Evolutionary conservation across 1,284 basidiomycete species (phyloP).

Genomic region (Sphaerobolus stellatus): DNA sequence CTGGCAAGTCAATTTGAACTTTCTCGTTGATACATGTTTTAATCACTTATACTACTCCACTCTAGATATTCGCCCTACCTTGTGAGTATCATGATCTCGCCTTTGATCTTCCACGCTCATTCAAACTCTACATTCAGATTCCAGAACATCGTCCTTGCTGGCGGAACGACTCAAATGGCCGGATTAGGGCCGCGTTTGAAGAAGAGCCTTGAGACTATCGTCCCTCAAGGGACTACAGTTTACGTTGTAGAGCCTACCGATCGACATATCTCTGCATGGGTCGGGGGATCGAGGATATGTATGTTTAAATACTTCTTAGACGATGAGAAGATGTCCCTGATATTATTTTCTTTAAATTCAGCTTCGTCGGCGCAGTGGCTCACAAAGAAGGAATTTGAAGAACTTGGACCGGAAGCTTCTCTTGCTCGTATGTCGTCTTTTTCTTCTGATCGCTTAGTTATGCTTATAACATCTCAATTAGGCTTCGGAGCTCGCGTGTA

Average conservation of each 20-base stretch:
- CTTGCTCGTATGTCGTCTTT: too few species aligned
- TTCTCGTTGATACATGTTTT: conserved; percentile 88
- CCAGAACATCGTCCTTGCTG: conserved; percentile 93
- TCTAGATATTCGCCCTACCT: conserved; percentile 65
- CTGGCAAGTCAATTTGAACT: conserved; percentile 85
- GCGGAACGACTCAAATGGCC: conserved; percentile 97
- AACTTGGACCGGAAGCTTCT: conserved; percentile 84
- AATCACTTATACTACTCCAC: conserved; percentile 86
- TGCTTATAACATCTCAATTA: too few species aligned
- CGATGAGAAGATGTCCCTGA: background rate
- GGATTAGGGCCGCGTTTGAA: conserved; percentile 98
- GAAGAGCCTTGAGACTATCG: conserved; percentile 90
- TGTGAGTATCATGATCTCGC: background rate
- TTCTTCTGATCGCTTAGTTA: too few species aligned
- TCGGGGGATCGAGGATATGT: conserved; percentile 91
- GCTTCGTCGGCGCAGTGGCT: conserved; percentile 93
- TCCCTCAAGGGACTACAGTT: conserved; percentile 90
- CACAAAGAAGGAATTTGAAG: conserved; percentile 92
- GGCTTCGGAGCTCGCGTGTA: too few species aligned
- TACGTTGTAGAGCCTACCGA: conserved; percentile 93
- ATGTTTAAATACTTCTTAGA: background rate
- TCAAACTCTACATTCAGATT: conserved; percentile 87
- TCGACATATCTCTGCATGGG: conserved; percentile 97
- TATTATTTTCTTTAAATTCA: conserved; percentile 68
- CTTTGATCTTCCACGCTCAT: background rate